Conservation (phyloP, 2,329 filamentous ascomycete species). For the Fusarium sp. region DNA sequence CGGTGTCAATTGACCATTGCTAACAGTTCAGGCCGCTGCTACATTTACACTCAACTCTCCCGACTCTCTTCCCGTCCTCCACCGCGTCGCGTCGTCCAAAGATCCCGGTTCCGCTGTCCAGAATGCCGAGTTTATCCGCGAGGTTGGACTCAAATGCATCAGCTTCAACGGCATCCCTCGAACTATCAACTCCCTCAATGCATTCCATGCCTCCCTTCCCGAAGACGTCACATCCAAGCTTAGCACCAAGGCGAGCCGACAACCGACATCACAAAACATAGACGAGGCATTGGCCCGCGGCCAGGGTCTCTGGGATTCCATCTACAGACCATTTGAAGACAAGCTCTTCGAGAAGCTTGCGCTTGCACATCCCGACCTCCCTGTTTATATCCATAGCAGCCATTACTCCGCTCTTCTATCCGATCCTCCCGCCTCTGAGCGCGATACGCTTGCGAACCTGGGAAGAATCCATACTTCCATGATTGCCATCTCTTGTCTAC, state of each 20-base stretch:
- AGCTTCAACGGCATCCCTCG: constrained; percentile 86
- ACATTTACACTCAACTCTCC: constrained; percentile 91
- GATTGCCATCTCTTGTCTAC: constrained; percentile 79
- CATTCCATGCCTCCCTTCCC: constrained; percentile 75
- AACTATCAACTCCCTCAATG: constrained; percentile 84
- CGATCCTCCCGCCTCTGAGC: constrained; percentile 67
- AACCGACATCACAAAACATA: constrained; percentile 66
- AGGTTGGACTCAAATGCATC: constrained; percentile 82
- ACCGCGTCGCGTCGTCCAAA: constrained; percentile 61
- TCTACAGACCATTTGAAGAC: constrained; percentile 80
- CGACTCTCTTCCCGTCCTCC: constrained; percentile 76
- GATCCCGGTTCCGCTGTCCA: constrained; percentile 53
- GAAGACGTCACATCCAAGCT: constrained; percentile 66
- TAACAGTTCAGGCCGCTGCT: constrained; percentile 73
- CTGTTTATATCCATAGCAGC: constrained; percentile 80
- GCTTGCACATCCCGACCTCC: constrained; percentile 83
- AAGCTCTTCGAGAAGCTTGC: constrained; percentile 80
- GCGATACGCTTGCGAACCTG: constrained; percentile 64
- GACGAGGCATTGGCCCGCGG: constrained; percentile 69
- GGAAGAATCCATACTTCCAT: constrained; percentile 80
- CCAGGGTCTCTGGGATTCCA: constrained; percentile 77
- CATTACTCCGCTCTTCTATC: constrained; percentile 82
- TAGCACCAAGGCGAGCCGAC: constrained; percentile 68
- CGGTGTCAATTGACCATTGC: background rate
- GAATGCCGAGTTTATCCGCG: constrained; percentile 79